Evolutionary conservation across 768 basidiomycete species (phyloP).

Genomic region (Chalciporus piperatus): DNA sequence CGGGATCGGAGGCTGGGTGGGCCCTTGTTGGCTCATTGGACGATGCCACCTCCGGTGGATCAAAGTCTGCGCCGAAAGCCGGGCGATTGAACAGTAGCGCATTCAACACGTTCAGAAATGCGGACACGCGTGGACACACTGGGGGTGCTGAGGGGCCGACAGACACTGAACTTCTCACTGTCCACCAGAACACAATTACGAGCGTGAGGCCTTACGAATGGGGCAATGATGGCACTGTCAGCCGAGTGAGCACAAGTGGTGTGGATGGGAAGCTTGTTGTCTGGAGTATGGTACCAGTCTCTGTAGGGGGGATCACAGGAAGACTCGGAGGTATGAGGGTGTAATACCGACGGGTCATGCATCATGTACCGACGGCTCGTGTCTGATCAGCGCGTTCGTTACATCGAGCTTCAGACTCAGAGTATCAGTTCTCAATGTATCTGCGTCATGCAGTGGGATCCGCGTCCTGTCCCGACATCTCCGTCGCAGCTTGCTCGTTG

Average conservation of each 20-base stretch:
- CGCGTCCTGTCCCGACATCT: constrained; percentile 13
- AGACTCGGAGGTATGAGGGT: constrained; percentile 48
- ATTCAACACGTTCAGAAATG: constrained; percentile 90
- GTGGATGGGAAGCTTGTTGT: constrained; percentile 92
- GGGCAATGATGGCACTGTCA: constrained; percentile 52
- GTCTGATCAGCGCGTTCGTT: background rate
- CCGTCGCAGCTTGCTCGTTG: constrained; percentile 59
- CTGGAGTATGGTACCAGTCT: constrained; percentile 75
- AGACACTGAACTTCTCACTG: constrained; percentile 79
- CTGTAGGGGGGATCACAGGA: constrained; percentile 39
- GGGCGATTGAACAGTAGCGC: constrained; percentile 85
- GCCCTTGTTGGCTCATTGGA: constrained; percentile 77
- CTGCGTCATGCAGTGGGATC: constrained; percentile 10
- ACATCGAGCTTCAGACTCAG: background rate
- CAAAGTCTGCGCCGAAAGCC: constrained; percentile 38
- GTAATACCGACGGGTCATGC: constrained; percentile 28
- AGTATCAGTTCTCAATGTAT: background rate
- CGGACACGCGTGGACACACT: constrained; percentile 68
- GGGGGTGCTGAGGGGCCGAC: constrained; percentile 32
- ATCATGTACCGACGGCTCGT: background rate
- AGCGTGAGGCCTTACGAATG: constrained; percentile 72
- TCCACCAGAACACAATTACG: constrained; percentile 99
- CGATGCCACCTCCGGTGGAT: constrained; percentile 52
- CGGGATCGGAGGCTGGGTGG: constrained; percentile 78
- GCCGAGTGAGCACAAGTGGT: constrained; percentile 83